Evolutionary conservation across 805 yeast genomes (phyloP).

Genomic region (Limtongia smithiae): DNA sequence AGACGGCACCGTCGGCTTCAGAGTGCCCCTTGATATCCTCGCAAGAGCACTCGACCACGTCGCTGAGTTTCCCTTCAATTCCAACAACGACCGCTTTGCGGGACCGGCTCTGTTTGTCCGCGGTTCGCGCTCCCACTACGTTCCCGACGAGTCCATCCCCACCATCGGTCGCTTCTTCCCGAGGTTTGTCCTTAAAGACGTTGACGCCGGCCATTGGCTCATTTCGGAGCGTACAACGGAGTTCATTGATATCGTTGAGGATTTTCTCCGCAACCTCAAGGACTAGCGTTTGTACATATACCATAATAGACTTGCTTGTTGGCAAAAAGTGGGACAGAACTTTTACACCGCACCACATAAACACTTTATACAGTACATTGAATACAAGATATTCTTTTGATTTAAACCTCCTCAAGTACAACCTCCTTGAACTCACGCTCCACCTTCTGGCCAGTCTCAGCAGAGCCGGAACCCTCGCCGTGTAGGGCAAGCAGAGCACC

Average conservation of each 20-base stretch:
- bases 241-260: constrained; percentile 58
- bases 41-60: constrained; percentile 62
- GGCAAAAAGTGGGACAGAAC: too few species aligned
- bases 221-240: constrained; percentile 81
- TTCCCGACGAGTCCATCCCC: constrained; percentile 76
- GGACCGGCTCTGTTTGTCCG: constrained; percentile 77
- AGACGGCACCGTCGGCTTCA: constrained; percentile 43
- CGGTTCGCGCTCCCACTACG: constrained; percentile 70
- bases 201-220: constrained; percentile 90
- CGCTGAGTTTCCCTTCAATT: constrained; percentile 73
- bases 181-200: constrained; percentile 62
- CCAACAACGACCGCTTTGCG: constrained; percentile 51
- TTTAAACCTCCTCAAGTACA: constrained; percentile 94
- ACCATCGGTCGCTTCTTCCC: constrained; percentile 78
- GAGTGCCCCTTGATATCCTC: constrained; percentile 70
- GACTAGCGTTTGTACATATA: not conserved
- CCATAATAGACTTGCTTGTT: too few species aligned
- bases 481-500: constrained; percentile 94
- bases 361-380: constrained; percentile 9
- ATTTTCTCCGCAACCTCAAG: constrained; percentile 50
- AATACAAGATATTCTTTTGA: constrained; percentile 2
- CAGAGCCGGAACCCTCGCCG: constrained; percentile 87
- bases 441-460: constrained; percentile 97
- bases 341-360: constrained; percentile 8
- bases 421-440: constrained; percentile 95